Percentiles rank a stretch among this genome's conserved stretches.
These are phyloP conservation scores for Chlamydomonas asymmetrica DNA, from an alignment of 139 green algal species.

Conservation along the genomic window DNA sequence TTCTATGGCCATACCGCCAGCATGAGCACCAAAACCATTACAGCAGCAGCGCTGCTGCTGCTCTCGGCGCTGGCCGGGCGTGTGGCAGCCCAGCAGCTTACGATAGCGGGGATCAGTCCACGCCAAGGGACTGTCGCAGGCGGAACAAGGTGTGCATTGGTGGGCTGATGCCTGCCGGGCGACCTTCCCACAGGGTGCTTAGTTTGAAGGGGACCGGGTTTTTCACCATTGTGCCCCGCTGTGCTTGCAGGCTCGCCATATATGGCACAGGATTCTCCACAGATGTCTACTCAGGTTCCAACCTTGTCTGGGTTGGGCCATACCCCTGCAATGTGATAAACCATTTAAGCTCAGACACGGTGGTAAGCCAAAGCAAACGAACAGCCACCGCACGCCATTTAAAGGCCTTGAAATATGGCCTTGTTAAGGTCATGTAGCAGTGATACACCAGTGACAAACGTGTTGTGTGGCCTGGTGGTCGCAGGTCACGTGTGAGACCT, in stretches of 20 bases:
- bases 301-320: slow-evolving; percentile 12
- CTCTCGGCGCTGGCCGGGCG: background rate
- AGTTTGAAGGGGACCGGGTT: background rate
- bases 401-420: background rate
- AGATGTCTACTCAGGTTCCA: slow-evolving; percentile 3
- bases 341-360: slow-evolving; percentile 17
- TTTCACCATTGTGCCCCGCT: background rate
- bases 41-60: background rate
- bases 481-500: slow-evolving; percentile 32
- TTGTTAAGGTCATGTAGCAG: background rate
- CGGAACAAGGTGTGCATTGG: slow-evolving; percentile 1
- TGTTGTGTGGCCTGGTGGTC: background rate
- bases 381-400: background rate
- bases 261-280: slow-evolving; percentile 15
- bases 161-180: background rate
- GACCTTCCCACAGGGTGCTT: background rate
- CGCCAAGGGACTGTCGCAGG: background rate
- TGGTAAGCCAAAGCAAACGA: background rate
- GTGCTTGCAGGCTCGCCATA: slow-evolving; percentile 25
- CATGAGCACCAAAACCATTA: background rate
- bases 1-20: background rate
- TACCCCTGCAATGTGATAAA: slow-evolving; percentile 30
- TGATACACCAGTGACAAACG: background rate
- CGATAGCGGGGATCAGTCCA: background rate
- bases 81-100: background rate